These are phyloP conservation scores for Dysphania ambrosioides DNA, from an alignment of 148 eudicot species.

Conservation along the genomic window DNA sequence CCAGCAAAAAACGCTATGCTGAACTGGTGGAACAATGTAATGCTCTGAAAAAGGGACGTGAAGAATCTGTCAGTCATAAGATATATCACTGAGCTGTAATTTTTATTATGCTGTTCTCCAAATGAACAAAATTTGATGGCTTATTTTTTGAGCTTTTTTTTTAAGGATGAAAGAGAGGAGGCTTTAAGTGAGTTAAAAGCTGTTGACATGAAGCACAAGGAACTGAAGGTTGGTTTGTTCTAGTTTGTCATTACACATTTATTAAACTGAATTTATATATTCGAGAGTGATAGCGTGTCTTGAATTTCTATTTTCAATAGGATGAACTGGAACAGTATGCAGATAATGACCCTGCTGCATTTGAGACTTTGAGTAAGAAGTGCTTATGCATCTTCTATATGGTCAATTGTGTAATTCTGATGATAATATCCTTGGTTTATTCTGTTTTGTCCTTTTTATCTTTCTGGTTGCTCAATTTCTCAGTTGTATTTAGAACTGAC, in stretches of 20 bases:
- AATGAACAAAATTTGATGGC: conserved; percentile 6
- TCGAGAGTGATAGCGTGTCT: not conserved
- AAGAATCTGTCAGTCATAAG: conserved; percentile 68
- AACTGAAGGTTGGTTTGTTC: conserved; percentile 55
- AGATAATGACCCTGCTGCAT: conserved; percentile 93
- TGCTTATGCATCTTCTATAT: conserved; percentile 1
- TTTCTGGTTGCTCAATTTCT: not conserved
- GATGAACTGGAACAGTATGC: conserved; percentile 77
- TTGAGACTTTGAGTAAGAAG: conserved; percentile 80
- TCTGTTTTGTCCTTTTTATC: not conserved
- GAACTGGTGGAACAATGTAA: conserved; percentile 66
- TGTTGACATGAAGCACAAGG: conserved; percentile 63
- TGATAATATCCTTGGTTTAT: not conserved
- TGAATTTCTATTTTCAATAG: conserved; percentile 32
- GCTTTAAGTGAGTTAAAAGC: conserved; percentile 69
- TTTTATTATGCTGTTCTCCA: not conserved
- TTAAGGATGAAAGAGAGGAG: conserved; percentile 87
- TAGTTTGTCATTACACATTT: conserved; percentile 8
- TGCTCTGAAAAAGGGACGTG: conserved; percentile 79
- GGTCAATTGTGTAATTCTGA: not conserved
- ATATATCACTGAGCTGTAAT: conserved; percentile 8
- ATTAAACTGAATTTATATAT: conserved; percentile 1
- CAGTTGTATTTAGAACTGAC: not conserved
- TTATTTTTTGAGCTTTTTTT: conserved; percentile 22
- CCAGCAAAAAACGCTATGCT: conserved; percentile 58